phyloP scores from a whole-genome alignment of 495 filamentous ascomycete species.

The Cercophora sp. region DNA sequence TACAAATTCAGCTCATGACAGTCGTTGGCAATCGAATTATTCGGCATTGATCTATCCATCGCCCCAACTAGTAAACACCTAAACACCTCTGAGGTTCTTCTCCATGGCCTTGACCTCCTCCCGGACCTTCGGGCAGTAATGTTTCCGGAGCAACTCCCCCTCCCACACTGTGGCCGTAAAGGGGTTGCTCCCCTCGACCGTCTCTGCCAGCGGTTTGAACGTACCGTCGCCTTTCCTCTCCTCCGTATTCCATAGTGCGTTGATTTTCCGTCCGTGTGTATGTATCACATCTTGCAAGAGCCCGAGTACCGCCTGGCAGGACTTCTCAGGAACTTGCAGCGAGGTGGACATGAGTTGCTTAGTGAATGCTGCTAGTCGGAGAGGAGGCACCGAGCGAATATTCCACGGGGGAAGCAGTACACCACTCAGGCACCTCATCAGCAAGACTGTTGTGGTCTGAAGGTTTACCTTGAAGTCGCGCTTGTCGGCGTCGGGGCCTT shows the following conservation, averaged over 20 bases:
- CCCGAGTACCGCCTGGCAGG: slow-evolving; percentile 67
- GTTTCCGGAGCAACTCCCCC: slow-evolving; percentile 75
- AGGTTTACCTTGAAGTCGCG: slow-evolving; percentile 75
- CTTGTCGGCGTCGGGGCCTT: slow-evolving; percentile 34
- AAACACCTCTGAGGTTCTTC: slow-evolving; percentile 40
- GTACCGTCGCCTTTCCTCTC: slow-evolving; percentile 74
- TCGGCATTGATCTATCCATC: too few species aligned
- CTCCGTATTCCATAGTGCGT: slow-evolving; percentile 51
- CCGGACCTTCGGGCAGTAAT: slow-evolving; percentile 82
- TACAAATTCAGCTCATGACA: too few species aligned
- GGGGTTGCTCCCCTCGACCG: slow-evolving; percentile 79
- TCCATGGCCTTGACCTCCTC: slow-evolving; percentile 71
- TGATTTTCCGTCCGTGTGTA: slow-evolving; percentile 39
- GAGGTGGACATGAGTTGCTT: slow-evolving; percentile 82
- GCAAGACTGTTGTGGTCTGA: slow-evolving; percentile 84
- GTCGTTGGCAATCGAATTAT: too few species aligned
- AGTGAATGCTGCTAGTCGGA: slow-evolving; percentile 83
- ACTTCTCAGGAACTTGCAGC: slow-evolving; percentile 87
- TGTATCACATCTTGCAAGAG: slow-evolving; percentile 71
- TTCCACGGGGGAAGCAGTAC: slow-evolving; percentile 66
- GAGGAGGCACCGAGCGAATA: slow-evolving; percentile 60
- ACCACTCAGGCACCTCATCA: slow-evolving; percentile 77
- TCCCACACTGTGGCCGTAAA: slow-evolving; percentile 92
- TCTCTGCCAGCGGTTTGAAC: slow-evolving; percentile 51
- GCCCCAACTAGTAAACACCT: neutral